Base-by-base conservation (phyloP, 371 early-diverging fungal genomes). In the Mortierella sp. region DNA sequence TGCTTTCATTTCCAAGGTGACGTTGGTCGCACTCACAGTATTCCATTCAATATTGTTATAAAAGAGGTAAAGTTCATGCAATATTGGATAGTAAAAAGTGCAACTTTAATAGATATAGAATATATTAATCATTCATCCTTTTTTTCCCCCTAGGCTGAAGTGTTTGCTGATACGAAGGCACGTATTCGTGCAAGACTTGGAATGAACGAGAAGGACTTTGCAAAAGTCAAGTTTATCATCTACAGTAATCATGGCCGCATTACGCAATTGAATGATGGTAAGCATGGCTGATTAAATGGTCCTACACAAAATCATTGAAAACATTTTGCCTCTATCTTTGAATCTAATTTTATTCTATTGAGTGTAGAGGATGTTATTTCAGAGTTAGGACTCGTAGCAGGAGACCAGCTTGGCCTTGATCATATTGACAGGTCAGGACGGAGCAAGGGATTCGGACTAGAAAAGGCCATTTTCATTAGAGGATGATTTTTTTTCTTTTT, bases 121-220 rank as follows among this genome's bases (percentile, higher is more conserved):
- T 43, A 15, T 11, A 45, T 11, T 45, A 45, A 45, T 43, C 16
- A 9, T 28, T 55, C 32, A 11, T 16, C 7, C 15, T 8, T 11
- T 24, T 22, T 55, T 8, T 16, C 15, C 28, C 73, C 50, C 19
- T 74, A 92, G 88, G 91, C 88, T 58, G 97, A 97, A 75, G 67
- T 81, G 21, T 90, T 94, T 65, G 69, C 81, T 10, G 89, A 89
- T 10, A 94, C 93, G 16, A 94, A 93, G 88, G 78, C 85, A 62
- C 89, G 97, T 16, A 84, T 98, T 59, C 91, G 89, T 65, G 82
- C 78, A 58, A 84, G 93, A 67, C 87, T 95, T 38, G 96, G 95
- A 0, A 85, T 95, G 84, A 87, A 81, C 70, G 97, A 97, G 67
- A 96, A 96, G 86, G 98, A 97, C 41, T 93, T 95, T 84, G 86